Base-by-base conservation (phyloP, 768 basidiomycete species). In the Agrocybe pediades region DNA sequence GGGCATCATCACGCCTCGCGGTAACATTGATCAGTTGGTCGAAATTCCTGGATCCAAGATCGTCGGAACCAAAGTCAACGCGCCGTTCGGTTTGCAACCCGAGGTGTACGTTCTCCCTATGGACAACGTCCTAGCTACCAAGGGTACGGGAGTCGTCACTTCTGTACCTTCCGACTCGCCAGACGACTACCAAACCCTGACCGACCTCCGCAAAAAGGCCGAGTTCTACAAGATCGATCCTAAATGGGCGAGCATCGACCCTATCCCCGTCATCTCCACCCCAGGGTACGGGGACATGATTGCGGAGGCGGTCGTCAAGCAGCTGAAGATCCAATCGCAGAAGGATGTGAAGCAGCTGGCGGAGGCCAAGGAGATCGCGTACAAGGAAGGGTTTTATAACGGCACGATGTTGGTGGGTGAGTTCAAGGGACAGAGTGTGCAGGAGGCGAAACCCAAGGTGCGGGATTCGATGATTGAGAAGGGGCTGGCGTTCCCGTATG, bases 131-230 rank as follows among this genome's bases (percentile, higher is more conserved):
- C 80, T 96, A 43, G 84, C 94, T n/a, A 95, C 92, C 57, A 98
- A 98, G 88, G 97, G 97, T 64, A 98, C 96, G 11, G 97, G 96
- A 57, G 94, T 99, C 25, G 97, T 99, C 63, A 97, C 95, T 4
- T 98, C 93, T 36, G 95, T 97, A 6, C 95, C 97, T 0, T 97
- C 97, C 7, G 97, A 99, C 68, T 98, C 97, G 4, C 97, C 97
- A 3, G 97, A 98, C 68, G 97, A 99, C 68, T 98, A 85, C 71
- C 84, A 85, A 60, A 96, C 93, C 3, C 77, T 94, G 47, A 84
- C 84, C 62, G 96, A 98, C 65, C 79, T 99, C 25, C 88, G 90
- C 64, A 98, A 98, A 74, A 99, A 99, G 72, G 83, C 95, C 43
- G 94, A 94, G 48, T 95, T 87, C 74, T 99, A 98, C 81, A 91